phyloP scores from a whole-genome alignment of 2,329 filamentous ascomycete genomes.

The Fusarium sp. region DNA sequence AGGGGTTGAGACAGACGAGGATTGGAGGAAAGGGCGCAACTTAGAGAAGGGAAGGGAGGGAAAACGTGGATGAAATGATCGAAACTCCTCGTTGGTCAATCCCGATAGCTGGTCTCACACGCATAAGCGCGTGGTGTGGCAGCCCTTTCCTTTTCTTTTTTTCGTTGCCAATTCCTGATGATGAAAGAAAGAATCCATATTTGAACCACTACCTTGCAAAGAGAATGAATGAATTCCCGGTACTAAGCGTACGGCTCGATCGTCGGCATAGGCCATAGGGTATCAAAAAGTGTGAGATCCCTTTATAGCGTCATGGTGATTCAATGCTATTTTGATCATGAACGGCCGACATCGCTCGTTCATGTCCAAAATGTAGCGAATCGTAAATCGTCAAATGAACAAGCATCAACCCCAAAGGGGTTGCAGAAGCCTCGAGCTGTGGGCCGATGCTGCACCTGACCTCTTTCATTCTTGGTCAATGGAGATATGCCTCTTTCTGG shows the following conservation, averaged over 20 bases:
- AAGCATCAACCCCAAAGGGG: conserved; percentile 40
- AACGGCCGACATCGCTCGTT: conserved; percentile 33
- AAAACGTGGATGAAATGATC: conserved; percentile 45
- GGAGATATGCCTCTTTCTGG: conserved; percentile 45
- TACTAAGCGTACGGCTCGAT: conserved; percentile 18
- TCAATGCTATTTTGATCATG: conserved; percentile 24
- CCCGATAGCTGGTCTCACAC: conserved; percentile 35
- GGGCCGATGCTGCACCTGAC: conserved; percentile 46
- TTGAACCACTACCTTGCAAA: neutral
- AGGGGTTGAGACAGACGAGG: conserved; percentile 35
- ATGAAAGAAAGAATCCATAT: neutral
- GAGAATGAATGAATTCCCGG: conserved; percentile 10
- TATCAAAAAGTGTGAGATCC: neutral
- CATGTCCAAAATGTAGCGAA: conserved; percentile 28
- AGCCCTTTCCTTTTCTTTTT: conserved; percentile 22
- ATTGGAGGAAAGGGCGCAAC: conserved; percentile 12
- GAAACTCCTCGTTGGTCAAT: conserved; percentile 32
- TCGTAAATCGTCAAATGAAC: conserved; percentile 32
- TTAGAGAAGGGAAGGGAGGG: conserved; percentile 39
- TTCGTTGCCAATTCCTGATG: conserved; percentile 19
- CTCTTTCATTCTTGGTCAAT: conserved; percentile 38
- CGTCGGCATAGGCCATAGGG: neutral
- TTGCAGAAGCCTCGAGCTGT: conserved; percentile 43
- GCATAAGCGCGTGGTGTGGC: conserved; percentile 34
- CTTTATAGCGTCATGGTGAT: conserved; percentile 42